Base-by-base conservation (phyloP, 108 stramenopile genomes). In the Cyclotella cryptica region DNA sequence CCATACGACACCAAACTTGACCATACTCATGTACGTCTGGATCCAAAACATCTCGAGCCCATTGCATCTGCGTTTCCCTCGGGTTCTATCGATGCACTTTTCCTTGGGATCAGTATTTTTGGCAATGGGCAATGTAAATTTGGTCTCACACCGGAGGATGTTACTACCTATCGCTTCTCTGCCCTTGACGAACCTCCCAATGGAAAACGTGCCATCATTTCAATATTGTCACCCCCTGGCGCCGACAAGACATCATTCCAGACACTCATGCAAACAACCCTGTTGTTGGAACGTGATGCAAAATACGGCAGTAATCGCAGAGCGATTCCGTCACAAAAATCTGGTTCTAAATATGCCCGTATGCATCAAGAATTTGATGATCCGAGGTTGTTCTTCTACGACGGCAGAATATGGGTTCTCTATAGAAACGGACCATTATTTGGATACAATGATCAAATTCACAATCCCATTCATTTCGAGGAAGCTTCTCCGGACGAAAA, bases 361-460 rank as follows among this genome's bases (percentile, higher is more conserved):
- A 58, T 73, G 15, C 71, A 73, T 62, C 75, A 74, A 26, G 84
- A 91, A 42, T 80, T 96, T 40, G 94, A 96, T 73, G 94, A 96
- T 85, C 89, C 94, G 39, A 75, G 94, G 57, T 75, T 96, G 21
- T 96, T 93, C 75, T 80, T 88, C n/a, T 77, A 92, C 58, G 39
- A 79, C 8, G 80, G 83, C 5, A 40, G 86, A 44, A 26, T 96
- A 21, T 92, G 88, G 89, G 75, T 96, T 12, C 73, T 86, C 22
- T 96, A 91, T 74, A 88, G 95, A 26, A 92, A 96, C 77, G 95
- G 92, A 14, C 82, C 74, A 35, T 54, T 77, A 41, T 96, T 93
- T 88, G 92, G 92, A n/a, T 93, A 96, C 74, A 88, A 92, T 17
- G 87, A 87, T 66, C 93, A 94, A 77, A 85, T 94, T 39, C 75